Conservation (phyloP, 2,329 filamentous ascomycete species). For the Stagonosporopsis rhizophila region DNA sequence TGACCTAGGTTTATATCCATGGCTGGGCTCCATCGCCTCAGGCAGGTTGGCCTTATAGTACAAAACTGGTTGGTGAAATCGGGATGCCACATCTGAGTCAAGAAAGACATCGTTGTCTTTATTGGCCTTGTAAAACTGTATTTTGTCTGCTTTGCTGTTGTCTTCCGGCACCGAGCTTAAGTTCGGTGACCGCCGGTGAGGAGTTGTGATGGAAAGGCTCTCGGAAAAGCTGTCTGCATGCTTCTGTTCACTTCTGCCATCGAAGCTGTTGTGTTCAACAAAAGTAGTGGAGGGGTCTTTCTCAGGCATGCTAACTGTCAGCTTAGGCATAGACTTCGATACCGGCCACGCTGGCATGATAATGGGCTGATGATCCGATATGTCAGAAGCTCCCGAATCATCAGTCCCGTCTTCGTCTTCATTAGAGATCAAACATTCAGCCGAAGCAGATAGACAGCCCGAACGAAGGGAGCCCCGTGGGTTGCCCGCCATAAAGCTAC, state of each 20-base stretch:
- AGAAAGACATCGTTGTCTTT: conserved; percentile 9
- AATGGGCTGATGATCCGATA: neutral
- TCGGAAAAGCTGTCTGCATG: neutral
- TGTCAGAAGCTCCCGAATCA: neutral
- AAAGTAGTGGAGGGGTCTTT: neutral
- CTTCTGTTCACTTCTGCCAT: neutral
- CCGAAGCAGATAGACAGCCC: neutral
- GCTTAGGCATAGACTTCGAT: conserved; percentile 2
- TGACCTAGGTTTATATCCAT: neutral
- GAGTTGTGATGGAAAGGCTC: neutral
- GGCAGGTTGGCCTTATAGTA: neutral
- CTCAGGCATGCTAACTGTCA: neutral
- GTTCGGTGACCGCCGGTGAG: neutral
- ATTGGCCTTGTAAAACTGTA: conserved; percentile 1
- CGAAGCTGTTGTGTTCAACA: neutral
- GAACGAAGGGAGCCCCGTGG: neutral
- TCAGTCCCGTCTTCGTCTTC: neutral
- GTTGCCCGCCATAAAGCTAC: neutral
- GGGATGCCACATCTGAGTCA: neutral
- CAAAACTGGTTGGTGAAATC: neutral
- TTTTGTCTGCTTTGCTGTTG: neutral
- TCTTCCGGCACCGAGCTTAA: neutral
- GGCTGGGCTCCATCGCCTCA: neutral
- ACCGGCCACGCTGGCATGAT: neutral
- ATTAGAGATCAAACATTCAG: neutral